A percentile compares a stretch with the other conserved stretches of the same genome.
These are phyloP conservation scores for Thalia dealbata DNA, from an alignment of 176 grass and related monocot species.

Conservation along the genomic window DNA sequence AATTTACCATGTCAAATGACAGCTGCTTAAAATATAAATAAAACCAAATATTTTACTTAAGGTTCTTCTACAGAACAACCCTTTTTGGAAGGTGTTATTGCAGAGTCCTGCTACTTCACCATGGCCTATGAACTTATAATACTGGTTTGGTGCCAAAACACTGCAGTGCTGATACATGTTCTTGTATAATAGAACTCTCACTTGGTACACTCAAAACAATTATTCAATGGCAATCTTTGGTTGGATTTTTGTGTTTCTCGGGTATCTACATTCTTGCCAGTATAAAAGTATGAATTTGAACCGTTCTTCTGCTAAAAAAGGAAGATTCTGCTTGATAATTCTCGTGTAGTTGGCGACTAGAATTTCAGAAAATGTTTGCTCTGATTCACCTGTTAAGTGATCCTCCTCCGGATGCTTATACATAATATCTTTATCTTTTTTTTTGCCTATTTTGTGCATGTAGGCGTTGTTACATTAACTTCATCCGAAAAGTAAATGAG, in stretches of 20 bases:
- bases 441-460: conserved; percentile 22
- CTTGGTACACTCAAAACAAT: neutral
- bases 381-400: neutral
- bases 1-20: no score
- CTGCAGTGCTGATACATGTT: neutral
- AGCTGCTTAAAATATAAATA: no score
- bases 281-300: no score
- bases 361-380: neutral
- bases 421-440: neutral
- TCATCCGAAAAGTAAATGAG: conserved; percentile 68
- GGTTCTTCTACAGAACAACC: neutral
- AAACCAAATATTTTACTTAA: no score
- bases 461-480: conserved; percentile 90
- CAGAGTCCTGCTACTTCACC: neutral
- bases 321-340: neutral
- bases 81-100: neutral
- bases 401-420: neutral
- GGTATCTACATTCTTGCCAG: neutral
- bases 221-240: neutral
- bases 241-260: neutral
- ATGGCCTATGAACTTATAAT: neutral
- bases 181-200: neutral
- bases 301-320: no score
- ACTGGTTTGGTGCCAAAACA: neutral
- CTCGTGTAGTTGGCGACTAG: neutral